Evolutionary conservation across 129 eudicot species (phyloP), one percentile per base, ranked within the genome.

Genomic region (Artemisia annua): DNA sequence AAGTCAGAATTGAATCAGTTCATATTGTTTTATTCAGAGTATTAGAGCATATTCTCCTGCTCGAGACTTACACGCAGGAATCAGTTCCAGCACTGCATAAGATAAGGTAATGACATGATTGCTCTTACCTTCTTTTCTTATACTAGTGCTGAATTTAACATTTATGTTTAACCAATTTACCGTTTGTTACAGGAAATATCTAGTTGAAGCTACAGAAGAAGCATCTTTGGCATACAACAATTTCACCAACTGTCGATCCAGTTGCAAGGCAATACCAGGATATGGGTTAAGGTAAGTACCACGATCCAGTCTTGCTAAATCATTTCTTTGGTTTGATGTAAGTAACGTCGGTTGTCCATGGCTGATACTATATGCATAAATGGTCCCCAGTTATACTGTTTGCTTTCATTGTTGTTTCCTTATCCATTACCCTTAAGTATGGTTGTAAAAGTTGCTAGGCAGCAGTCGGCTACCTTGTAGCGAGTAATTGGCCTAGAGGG

Each of bases 261-360:
- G 88, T 94, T 79, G 96, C 99, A 9, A 85, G 91, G 85, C 96
- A 94, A 76, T 94, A 90, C 86, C 97, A 90, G 52, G 99, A 94
- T 55, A 85, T 90, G 53, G 53, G 97, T 90, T 1, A 81, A 88
- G 99, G 99, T 90, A 74, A 65, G 14, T 70, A 56, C 54, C 64
- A 20, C 49, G 51, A 49, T 32, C 44, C 11, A 50, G 24, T 74
- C 62, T 67, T 67, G 49, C 60, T 59, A 7, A 35, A 9, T 44
- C 46, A 39, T 39, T 39, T 39, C 11, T 39, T 39, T 39, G 46
- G 46, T 39, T 39, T 39, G 46, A 39, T 39, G 46, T 7, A 39
- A 39, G 46, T 39, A 39, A 39, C 46, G 0, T 8, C 6, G 46
- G 7, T 39, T 39, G 46, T 39, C 46, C 46, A 39, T 7, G 46